Evolutionary conservation across 2,329 filamentous ascomycete species (phyloP).

Genomic region (Delphinella strobiligena): DNA sequence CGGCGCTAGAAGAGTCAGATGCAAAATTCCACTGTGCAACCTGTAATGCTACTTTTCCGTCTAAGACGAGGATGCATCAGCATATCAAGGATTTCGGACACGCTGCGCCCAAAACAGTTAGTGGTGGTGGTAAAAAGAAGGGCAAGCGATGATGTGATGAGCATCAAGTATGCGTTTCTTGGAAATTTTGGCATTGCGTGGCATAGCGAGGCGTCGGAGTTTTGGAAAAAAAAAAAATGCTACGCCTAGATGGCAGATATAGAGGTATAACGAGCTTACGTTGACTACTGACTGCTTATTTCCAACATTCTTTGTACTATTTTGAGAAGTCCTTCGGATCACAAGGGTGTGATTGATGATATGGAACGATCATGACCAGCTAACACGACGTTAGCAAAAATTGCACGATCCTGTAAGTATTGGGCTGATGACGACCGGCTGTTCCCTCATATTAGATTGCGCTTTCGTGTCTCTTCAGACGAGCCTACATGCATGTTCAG

Average conservation of each 20-base stretch:
- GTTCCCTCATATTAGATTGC: too few species aligned
- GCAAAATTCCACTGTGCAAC: slow-evolving; percentile 57
- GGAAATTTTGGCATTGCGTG: neutral
- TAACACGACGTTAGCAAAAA: too few species aligned
- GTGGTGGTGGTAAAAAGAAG: slow-evolving; percentile 16
- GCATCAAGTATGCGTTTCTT: neutral
- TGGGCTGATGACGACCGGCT: too few species aligned
- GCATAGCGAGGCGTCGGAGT: neutral
- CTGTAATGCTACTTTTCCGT: slow-evolving; percentile 68
- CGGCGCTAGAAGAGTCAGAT: slow-evolving; percentile 18
- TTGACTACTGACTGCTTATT: neutral
- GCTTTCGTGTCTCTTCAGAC: too few species aligned
- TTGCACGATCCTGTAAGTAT: too few species aligned
- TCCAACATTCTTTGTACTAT: too few species aligned
- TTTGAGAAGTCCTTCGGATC: too few species aligned
- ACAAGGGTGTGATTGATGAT: too few species aligned
- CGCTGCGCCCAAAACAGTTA: slow-evolving; percentile 36
- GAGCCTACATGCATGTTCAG: too few species aligned
- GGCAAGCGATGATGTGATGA: slow-evolving; percentile 14
- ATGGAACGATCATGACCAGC: too few species aligned
- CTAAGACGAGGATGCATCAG: slow-evolving; percentile 58
- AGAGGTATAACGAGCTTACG: neutral
- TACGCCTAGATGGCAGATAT: neutral
- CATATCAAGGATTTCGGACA: slow-evolving; percentile 59
- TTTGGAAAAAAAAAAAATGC: too few species aligned